These are phyloP conservation scores for Euphorbia schlechtendalii DNA, from an alignment of 441 rosid species.

Conservation along the genomic window DNA sequence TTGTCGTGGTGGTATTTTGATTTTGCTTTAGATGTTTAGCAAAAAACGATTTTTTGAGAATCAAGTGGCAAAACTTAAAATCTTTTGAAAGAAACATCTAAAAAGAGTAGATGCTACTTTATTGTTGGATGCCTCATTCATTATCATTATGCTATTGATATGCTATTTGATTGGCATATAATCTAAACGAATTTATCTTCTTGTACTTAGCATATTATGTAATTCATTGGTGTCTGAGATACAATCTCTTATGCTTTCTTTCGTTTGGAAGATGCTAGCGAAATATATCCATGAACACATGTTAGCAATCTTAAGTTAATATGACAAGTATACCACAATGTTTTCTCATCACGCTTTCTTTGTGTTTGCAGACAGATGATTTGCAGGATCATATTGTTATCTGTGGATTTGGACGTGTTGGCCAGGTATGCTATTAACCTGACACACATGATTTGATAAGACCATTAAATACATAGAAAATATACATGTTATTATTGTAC, in stretches of 20 bases:
- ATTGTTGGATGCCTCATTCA: background rate
- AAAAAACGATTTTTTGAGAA: background rate
- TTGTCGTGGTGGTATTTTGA: background rate
- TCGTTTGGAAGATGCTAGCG: slow-evolving; percentile 13
- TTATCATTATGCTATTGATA: slow-evolving; percentile 4
- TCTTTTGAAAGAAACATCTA: background rate
- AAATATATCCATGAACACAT: background rate
- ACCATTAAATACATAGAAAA: background rate
- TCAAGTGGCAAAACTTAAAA: too few species aligned
- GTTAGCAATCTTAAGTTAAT: background rate
- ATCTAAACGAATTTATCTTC: slow-evolving; percentile 6
- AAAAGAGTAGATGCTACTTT: slow-evolving; percentile 1
- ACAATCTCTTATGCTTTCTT: background rate
- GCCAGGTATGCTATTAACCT: slow-evolving; percentile 52
- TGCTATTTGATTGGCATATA: too few species aligned
- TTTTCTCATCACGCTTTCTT: slow-evolving; percentile 16
- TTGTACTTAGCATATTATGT: slow-evolving; percentile 3
- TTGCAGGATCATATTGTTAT: slow-evolving; percentile 92
- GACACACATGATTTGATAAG: slow-evolving; percentile 10
- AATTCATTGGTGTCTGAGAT: background rate
- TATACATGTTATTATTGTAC: slow-evolving; percentile 5
- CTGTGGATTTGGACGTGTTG: slow-evolving; percentile 98
- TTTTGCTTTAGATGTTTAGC: background rate
- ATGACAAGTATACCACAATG: background rate
- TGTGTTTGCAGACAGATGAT: slow-evolving; percentile 78